phyloP scores from a whole-genome alignment of 352 stramenopile species.

The Phytophthora hybrid region DNA sequence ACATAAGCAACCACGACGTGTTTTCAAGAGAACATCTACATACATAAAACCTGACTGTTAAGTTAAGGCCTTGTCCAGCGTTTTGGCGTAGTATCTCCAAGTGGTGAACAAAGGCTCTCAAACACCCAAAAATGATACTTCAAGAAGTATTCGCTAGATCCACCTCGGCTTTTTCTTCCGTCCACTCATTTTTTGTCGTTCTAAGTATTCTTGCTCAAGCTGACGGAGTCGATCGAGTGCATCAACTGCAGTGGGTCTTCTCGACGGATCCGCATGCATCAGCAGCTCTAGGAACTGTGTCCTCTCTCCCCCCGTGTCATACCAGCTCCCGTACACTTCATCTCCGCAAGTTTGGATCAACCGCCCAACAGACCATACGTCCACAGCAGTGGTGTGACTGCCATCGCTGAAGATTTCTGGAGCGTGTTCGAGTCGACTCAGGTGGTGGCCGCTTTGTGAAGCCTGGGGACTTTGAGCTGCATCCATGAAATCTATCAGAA shows the following conservation, averaged over 20 bases:
- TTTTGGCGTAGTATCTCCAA: too few species aligned
- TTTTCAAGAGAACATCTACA: too few species aligned
- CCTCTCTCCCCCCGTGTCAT: conserved; percentile 18
- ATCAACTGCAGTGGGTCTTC: conserved; percentile 22
- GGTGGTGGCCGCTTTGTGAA: conserved; percentile 18
- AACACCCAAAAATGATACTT: too few species aligned
- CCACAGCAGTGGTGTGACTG: conserved; percentile 25
- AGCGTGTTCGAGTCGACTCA: conserved; percentile 24
- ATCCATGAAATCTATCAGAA: conserved; percentile 40
- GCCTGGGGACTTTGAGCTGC: conserved; percentile 27
- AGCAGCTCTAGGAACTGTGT: conserved; percentile 23
- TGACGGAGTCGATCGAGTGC: conserved; percentile 31
- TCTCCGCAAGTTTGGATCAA: conserved; percentile 24
- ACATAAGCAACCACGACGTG: too few species aligned
- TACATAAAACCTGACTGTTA: too few species aligned
- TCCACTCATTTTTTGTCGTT: conserved; percentile 13
- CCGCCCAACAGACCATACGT: conserved; percentile 28
- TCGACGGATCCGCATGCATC: conserved; percentile 26
- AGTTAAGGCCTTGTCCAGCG: too few species aligned
- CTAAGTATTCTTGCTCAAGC: conserved; percentile 40
- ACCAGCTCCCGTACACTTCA: conserved; percentile 22
- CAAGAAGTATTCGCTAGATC: background rate
- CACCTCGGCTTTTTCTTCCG: conserved; percentile 15
- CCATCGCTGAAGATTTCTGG: conserved; percentile 28
- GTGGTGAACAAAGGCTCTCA: too few species aligned